Evolutionary conservation across 2,329 filamentous ascomycete genomes (phyloP).

Genomic region (Coleophoma crateriformis): DNA sequence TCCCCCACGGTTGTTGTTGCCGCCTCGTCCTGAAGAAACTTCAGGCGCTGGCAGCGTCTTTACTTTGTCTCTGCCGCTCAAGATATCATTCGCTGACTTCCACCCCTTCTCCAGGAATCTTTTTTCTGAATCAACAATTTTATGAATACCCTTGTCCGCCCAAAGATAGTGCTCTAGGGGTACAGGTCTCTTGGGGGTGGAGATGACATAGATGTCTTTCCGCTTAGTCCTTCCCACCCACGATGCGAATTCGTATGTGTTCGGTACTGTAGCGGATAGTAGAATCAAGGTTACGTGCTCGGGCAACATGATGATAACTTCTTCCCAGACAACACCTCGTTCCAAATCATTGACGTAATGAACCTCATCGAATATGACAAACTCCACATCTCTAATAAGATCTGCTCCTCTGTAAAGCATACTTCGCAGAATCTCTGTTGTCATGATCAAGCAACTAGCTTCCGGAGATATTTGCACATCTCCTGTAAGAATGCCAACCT

Average conservation of each 20-base stretch:
- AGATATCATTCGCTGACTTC: constrained; percentile 83
- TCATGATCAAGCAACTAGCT: constrained; percentile 98
- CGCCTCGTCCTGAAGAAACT: constrained; percentile 31
- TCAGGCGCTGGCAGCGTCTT: constrained; percentile 40
- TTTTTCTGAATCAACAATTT: constrained; percentile 92
- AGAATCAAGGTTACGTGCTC: constrained; percentile 95
- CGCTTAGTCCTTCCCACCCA: constrained; percentile 98
- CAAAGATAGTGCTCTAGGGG: constrained; percentile 95
- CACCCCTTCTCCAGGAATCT: constrained; percentile 87
- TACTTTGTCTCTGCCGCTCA: constrained; percentile 76
- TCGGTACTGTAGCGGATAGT: constrained; percentile 92
- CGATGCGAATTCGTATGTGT: constrained; percentile 95
- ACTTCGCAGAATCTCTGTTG: constrained; percentile 93
- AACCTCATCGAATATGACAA: constrained; percentile 98
- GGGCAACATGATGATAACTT: constrained; percentile 98
- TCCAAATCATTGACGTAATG: constrained; percentile 98
- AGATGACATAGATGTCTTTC: constrained; percentile 98
- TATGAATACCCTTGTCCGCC: constrained; percentile 87
- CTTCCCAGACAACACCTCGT: constrained; percentile 96
- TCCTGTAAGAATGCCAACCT: constrained; percentile 93
- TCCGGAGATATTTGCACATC: constrained; percentile 98
- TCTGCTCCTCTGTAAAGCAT: constrained; percentile 98
- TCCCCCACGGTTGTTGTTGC: constrained; percentile 49
- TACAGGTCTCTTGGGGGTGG: constrained; percentile 89
- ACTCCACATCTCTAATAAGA: constrained; percentile 93